A percentile compares a stretch with the other conserved stretches of the same genome.
Evolutionary conservation across 2,329 filamentous ascomycete genomes (phyloP).

Genomic region (Aschersonia sp.): DNA sequence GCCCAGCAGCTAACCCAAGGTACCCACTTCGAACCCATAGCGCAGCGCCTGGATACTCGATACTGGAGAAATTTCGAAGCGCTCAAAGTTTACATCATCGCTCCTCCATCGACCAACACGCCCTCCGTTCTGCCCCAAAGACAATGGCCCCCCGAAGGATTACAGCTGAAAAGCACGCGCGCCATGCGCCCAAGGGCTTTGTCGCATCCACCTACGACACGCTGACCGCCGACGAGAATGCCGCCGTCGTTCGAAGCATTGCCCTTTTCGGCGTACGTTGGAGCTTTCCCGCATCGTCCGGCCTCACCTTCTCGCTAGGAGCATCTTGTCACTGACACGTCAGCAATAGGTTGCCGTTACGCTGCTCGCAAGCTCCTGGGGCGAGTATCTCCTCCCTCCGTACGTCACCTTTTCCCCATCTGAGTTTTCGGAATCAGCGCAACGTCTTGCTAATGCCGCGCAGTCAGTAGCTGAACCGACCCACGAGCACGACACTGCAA

Average conservation of each 20-base stretch:
- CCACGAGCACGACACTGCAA: too few relatives aligned
- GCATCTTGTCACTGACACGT: conserved; percentile 3
- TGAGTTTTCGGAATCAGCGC: too few relatives aligned
- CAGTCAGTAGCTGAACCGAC: background rate
- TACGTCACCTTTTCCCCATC: conserved; percentile 18
- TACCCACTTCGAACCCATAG: too few relatives aligned
- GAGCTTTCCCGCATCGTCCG: too few relatives aligned
- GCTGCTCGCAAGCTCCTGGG: conserved; percentile 53
- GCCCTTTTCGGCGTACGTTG: conserved; percentile 47
- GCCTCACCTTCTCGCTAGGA: too few relatives aligned
- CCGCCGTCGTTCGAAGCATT: conserved; percentile 52
- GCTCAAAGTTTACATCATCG: too few relatives aligned
- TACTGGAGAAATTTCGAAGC: too few relatives aligned
- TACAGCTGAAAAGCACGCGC: conserved; percentile 31
- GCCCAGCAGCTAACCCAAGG: too few relatives aligned
- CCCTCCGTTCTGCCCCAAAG: background rate
- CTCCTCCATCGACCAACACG: background rate
- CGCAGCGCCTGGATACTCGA: too few relatives aligned
- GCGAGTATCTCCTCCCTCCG: conserved; percentile 53
- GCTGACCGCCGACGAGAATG: conserved; percentile 53
- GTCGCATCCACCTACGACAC: conserved; percentile 44
- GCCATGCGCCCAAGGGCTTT: conserved; percentile 33
- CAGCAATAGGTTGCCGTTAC: conserved; percentile 25
- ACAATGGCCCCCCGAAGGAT: conserved; percentile 51
- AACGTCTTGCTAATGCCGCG: too few relatives aligned